Base-by-base conservation (phyloP, 2,329 filamentous ascomycete species). In the Trichoderma sp. region DNA sequence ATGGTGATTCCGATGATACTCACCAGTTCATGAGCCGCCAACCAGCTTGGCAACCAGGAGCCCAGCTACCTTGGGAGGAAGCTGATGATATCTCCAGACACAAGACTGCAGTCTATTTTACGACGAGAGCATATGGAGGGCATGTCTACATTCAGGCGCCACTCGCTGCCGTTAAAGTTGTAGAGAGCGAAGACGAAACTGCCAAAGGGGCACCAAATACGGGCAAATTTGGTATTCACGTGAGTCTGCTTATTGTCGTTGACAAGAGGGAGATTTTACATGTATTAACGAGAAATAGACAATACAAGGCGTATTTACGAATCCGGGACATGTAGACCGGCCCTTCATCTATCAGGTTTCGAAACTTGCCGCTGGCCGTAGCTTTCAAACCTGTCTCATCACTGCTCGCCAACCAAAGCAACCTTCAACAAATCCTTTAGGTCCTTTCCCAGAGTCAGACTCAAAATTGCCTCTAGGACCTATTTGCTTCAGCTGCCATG, bases 271-370 rank as follows among this genome's bases (percentile, higher is more conserved):
- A 8, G 26, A 28, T 2, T 28, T 71, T 18, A 9, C 21, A 9
- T 9, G 2, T n/a, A 73, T 34, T 14, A 18, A 53, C n/a, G 34
- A 6, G 2, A 14, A 5, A n/a, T 39, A 89, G 87, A 85, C 86
- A 11, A 86, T 89, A 30, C 85, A 88, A 74, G 87, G 86, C 14
- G 86, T 84, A 75, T 90, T 89, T 76, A 85, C 86, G 2, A 82
- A 84, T 28, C 79, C 81, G 0, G 87, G 85, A 7, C 76, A 81
- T 6, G 71, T 76, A 1, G 84, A 88, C 73, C 83, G 86, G 3
- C 87, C 88, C 1, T 88, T 87, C 75, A 78, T 89, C 68, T 88
- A 87, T 77, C 81, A 83, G 32, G 84, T 87, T 2, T 80, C 81
- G 2, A 79, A 81, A 4, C 74, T 88, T 3, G 80, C 83, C 24